Evolutionary conservation across 73 alveolate species (phyloP).

Genomic region (Tetrahymena borealis): DNA sequence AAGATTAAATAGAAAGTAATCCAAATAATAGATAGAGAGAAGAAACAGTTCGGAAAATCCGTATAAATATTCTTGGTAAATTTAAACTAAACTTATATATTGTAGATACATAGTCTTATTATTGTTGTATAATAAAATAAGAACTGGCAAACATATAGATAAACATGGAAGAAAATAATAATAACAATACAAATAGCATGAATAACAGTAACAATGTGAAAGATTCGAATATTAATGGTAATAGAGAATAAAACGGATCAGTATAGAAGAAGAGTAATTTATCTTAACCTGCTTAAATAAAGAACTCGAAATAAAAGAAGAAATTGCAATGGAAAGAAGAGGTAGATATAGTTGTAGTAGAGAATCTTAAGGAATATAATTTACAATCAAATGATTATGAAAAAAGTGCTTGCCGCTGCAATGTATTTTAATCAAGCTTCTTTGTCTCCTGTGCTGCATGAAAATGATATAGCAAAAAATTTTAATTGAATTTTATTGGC

Average conservation of each 20-base stretch:
- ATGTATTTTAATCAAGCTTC: background rate
- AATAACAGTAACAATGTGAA: background rate
- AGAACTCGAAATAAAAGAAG: background rate
- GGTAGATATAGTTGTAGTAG: background rate
- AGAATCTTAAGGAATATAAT: background rate
- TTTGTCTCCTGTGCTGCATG: background rate
- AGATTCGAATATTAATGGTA: background rate
- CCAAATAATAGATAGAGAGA: background rate
- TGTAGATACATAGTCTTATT: background rate
- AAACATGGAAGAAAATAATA: background rate
- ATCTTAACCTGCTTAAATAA: background rate
- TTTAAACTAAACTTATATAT: background rate
- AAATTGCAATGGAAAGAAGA: background rate
- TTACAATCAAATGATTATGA: background rate
- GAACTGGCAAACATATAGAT: background rate
- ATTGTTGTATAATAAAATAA: background rate
- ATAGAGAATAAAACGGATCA: background rate
- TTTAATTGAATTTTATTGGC: background rate
- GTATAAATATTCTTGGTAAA: background rate
- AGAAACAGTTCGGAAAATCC: background rate
- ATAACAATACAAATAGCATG: background rate
- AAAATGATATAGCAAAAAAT: background rate
- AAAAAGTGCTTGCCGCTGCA: background rate
- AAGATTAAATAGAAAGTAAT: background rate
- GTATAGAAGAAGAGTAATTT: background rate